Conservation (phyloP, 306 rosid species). For the Glycine latifolia region DNA sequence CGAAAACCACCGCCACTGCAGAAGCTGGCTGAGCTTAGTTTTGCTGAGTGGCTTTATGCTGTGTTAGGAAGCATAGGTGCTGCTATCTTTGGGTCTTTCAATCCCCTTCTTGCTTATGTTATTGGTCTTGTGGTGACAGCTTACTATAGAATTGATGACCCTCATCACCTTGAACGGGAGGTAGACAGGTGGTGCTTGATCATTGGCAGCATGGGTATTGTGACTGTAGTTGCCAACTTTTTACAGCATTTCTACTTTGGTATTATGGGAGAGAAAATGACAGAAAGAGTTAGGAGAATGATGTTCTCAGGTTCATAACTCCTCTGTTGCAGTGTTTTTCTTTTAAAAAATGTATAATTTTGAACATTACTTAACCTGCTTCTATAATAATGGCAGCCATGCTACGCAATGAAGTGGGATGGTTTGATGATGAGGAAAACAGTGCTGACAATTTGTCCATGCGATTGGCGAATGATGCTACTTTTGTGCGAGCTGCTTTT, state of each 20-base stretch:
- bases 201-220: constrained; percentile 96
- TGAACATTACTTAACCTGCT: constrained; percentile 50
- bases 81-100: constrained; percentile 97
- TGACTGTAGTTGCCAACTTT: constrained; percentile 97
- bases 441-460: constrained; percentile 98
- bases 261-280: constrained; percentile 99
- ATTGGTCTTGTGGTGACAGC: constrained; percentile 88
- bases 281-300: constrained; percentile 99
- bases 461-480: constrained; percentile 99
- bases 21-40: constrained; percentile 96
- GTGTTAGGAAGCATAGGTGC: constrained; percentile 98
- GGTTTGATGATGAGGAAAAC: constrained; percentile 97
- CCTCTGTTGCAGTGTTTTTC: constrained; percentile 39
- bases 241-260: constrained; percentile 99
- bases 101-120: constrained; percentile 97
- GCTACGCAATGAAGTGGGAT: constrained; percentile 97
- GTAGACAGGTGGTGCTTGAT: constrained; percentile 95
- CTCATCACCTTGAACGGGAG: constrained; percentile 57
- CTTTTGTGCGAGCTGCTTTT: constrained; percentile 98
- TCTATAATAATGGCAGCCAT: constrained; percentile 72
- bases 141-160: constrained; percentile 61
- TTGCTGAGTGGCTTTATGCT: constrained; percentile 99
- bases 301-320: constrained; percentile 90
- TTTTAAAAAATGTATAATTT: constrained; percentile 8
- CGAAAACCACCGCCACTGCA: constrained; percentile 81